These are phyloP conservation scores for Acanthamoeba triangularis DNA, from an alignment of 208 protist genomes.

Conservation along the genomic window DNA sequence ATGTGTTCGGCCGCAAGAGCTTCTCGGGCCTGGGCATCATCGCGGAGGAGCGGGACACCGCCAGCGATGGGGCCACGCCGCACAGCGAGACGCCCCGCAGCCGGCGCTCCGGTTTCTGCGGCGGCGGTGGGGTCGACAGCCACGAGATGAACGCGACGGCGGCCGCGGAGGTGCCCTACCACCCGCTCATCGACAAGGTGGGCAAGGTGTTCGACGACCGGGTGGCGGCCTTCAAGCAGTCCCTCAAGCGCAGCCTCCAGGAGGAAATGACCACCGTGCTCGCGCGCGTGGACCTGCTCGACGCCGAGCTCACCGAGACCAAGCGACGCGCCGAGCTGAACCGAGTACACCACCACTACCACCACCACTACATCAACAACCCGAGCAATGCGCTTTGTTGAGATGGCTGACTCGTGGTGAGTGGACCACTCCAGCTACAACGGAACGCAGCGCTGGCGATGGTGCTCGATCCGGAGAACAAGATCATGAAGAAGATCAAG, in stretches of 20 bases:
- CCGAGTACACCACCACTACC: neutral
- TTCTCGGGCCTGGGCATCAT: slow-evolving; percentile 11
- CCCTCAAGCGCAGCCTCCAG: slow-evolving; percentile 43
- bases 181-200: slow-evolving; percentile 63
- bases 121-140: neutral
- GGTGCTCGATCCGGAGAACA: slow-evolving; percentile 44
- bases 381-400: too few relatives aligned
- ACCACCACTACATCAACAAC: too few relatives aligned
- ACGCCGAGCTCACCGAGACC: slow-evolving; percentile 11
- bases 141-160: neutral
- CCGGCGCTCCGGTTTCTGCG: neutral
- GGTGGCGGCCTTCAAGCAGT: neutral
- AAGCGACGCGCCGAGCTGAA: slow-evolving; percentile 18
- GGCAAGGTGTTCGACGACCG: slow-evolving; percentile 44
- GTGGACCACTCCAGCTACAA: neutral
- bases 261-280: slow-evolving; percentile 63
- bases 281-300: neutral
- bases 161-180: slow-evolving; percentile 1
- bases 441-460: slow-evolving; percentile 3
- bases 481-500: slow-evolving; percentile 66
- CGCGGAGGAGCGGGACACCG: neutral
- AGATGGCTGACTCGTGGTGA: too few relatives aligned
- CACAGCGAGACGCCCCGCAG: neutral
- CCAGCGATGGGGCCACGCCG: neutral
- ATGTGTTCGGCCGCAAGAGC: neutral